These are phyloP conservation scores for Desmodesmus armatus DNA, from an alignment of 139 green algal species.

Conservation along the genomic window DNA sequence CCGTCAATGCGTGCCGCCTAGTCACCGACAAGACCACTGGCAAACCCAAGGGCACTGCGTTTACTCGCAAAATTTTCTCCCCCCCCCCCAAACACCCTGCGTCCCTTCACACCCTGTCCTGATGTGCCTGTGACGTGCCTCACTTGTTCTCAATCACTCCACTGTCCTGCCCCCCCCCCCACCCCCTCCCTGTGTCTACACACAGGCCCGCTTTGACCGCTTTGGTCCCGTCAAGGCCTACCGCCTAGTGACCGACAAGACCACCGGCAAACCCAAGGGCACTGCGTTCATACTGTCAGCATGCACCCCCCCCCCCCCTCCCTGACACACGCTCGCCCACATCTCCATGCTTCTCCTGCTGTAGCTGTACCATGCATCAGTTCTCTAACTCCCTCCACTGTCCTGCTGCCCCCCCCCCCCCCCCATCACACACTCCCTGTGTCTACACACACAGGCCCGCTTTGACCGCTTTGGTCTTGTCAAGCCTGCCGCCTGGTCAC, in stretches of 20 bases:
- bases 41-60: slow-evolving; percentile 90
- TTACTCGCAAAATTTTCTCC: no score
- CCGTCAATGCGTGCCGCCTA: slow-evolving; percentile 62
- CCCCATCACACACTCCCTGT: no score
- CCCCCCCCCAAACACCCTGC: no score
- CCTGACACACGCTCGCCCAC: no score
- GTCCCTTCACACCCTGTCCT: not conserved
- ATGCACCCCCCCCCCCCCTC: no score
- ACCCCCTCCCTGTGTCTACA: not conserved
- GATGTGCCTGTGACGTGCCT: not conserved
- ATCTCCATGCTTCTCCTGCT: not conserved
- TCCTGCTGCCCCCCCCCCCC: no score
- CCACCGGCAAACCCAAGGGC: slow-evolving; percentile 82
- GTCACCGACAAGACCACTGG: slow-evolving; percentile 57
- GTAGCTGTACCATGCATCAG: not conserved
- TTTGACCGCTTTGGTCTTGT: slow-evolving; percentile 75
- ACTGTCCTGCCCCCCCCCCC: not conserved
- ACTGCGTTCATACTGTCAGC: slow-evolving; percentile 83
- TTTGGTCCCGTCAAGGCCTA: slow-evolving; percentile 74
- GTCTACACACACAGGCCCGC: slow-evolving; percentile 36
- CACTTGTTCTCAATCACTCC: not conserved
- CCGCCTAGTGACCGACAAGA: slow-evolving; percentile 43
- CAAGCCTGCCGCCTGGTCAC: slow-evolving; percentile 56
- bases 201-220: slow-evolving; percentile 59
- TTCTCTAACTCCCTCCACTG: not conserved